These are phyloP conservation scores for Blastocystis hominis DNA, from an alignment of 352 stramenopile genomes.

Conservation along the genomic window DNA sequence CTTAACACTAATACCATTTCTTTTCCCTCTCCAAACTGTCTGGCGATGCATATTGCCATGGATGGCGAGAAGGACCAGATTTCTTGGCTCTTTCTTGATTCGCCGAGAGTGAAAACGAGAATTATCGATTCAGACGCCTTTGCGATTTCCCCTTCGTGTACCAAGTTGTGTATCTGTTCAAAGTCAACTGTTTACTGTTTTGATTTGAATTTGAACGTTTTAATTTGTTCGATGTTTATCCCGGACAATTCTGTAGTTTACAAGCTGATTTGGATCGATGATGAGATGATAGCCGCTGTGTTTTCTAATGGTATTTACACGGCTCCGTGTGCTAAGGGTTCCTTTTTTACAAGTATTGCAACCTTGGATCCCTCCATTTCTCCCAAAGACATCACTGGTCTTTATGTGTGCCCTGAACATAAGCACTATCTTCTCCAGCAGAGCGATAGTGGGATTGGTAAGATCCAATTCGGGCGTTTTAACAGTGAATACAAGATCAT, in stretches of 20 bases:
- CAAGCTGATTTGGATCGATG: not conserved
- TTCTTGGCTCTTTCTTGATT: not conserved
- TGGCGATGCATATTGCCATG: not conserved
- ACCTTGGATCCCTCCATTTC: not conserved
- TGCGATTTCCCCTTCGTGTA: not conserved
- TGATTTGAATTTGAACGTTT: not conserved
- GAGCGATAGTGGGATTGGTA: not conserved
- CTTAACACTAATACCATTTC: not conserved
- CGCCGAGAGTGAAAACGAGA: not conserved
- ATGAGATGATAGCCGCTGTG: not conserved
- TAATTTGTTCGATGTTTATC: not conserved
- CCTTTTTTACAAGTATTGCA: not conserved
- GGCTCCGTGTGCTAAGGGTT: not conserved
- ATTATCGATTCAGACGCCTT: not conserved
- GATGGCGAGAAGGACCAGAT: not conserved
- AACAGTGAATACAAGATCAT: not conserved
- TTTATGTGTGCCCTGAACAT: not conserved
- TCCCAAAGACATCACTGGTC: not conserved
- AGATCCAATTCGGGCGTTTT: slow-evolving; percentile 13
- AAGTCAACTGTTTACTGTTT: not conserved
- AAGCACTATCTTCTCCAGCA: slow-evolving; percentile 12
- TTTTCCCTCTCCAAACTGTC: not conserved
- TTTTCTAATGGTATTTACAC: not conserved
- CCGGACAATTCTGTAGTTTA: not conserved
- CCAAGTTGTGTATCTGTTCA: not conserved